These are phyloP conservation scores for Entrophospora sp. DNA, from an alignment of 192 early-diverging fungal species.

Conservation along the genomic window DNA sequence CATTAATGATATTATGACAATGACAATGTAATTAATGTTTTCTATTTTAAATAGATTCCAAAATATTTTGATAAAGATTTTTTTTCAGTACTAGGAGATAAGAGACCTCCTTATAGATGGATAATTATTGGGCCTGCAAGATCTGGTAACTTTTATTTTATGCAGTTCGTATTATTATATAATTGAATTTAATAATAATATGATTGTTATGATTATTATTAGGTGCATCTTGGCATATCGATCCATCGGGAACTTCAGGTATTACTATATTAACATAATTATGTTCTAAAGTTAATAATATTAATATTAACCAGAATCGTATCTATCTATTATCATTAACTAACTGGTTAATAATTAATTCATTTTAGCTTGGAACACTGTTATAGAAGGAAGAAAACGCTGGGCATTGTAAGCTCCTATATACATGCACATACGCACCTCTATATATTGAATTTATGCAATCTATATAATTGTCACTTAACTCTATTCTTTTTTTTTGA, in stretches of 20 bases:
- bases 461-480: no score
- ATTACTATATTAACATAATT: no score
- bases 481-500: neutral
- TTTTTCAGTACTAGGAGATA: constrained; percentile 24
- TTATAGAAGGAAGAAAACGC: constrained; percentile 37
- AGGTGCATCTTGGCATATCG: constrained; percentile 38
- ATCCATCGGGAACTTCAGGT: constrained; percentile 37
- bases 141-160: constrained; percentile 9
- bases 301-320: no score
- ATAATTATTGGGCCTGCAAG: constrained; percentile 36
- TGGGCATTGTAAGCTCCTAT: constrained; percentile 37
- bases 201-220: neutral
- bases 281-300: no score
- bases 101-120: constrained; percentile 36
- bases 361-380: constrained; percentile 35
- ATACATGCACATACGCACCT: no score
- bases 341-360: no score
- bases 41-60: constrained; percentile 22
- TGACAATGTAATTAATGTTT: no score
- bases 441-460: no score
- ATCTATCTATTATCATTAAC: no score
- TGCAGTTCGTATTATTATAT: neutral
- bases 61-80: constrained; percentile 35
- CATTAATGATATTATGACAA: neutral
- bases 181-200: neutral